phyloP scores from a whole-genome alignment of 2,329 filamentous ascomycete genomes.

The Hymenoscyphus linearis region DNA sequence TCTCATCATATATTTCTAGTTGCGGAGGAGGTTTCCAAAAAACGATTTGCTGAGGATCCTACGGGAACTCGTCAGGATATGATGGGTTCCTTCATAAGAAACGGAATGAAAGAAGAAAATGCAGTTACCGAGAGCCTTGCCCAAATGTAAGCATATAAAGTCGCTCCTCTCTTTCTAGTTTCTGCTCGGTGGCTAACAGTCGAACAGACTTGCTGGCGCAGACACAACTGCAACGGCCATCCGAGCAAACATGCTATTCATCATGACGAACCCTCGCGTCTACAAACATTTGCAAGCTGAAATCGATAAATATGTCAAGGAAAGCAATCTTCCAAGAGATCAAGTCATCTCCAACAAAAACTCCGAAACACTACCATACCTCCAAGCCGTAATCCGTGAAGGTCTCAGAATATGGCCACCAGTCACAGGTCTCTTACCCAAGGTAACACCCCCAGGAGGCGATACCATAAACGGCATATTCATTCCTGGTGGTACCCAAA shows the following conservation, averaged over 20 bases:
- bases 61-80: conserved; percentile 43
- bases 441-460: conserved; percentile 16
- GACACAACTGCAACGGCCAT: not conserved
- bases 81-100: conserved; percentile 42
- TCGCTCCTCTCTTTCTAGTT: not conserved
- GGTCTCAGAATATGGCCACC: conserved; percentile 42
- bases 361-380: conserved; percentile 35
- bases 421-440: conserved; percentile 27
- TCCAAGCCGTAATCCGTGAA: conserved; percentile 46
- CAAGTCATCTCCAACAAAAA: not conserved
- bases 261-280: not conserved
- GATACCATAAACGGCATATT: conserved; percentile 12
- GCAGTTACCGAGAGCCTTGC: conserved; percentile 9
- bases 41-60: conserved; percentile 40
- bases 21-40: conserved; percentile 40
- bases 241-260: not conserved
- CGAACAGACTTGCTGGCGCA: not conserved
- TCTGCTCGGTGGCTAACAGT: not conserved
- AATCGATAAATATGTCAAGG: not conserved
- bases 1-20: conserved; percentile 3
- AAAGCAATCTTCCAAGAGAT: not conserved
- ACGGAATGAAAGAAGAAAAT: conserved; percentile 21
- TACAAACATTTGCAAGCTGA: not conserved
- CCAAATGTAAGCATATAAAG: not conserved
- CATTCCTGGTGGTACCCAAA: conserved; percentile 13